Conservation (phyloP, 2,329 filamentous ascomycete species). For the Phialophora macrospora region DNA sequence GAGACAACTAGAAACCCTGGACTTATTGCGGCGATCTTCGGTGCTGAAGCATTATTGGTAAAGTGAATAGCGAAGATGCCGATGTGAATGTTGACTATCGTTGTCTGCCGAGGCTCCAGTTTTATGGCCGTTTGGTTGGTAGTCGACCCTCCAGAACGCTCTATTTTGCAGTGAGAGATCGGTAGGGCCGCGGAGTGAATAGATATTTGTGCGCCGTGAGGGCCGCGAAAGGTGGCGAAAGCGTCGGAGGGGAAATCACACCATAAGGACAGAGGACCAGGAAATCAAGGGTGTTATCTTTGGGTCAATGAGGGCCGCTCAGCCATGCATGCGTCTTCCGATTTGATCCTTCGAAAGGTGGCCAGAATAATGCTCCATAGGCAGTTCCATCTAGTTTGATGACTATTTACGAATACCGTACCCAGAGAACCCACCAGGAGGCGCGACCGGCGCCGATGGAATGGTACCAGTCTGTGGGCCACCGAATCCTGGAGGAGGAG, state of each 20-base stretch:
- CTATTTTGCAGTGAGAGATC: not conserved
- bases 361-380: not conserved
- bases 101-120: not conserved
- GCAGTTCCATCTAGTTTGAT: not conserved
- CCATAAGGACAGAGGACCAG: not conserved
- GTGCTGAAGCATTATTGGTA: no score
- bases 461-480: slow-evolving; percentile 31
- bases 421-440: slow-evolving; percentile 31
- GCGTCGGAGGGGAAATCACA: not conserved
- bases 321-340: not conserved
- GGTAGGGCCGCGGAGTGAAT: not conserved
- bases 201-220: not conserved
- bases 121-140: not conserved
- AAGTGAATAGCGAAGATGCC: no score
- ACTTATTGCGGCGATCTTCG: no score
- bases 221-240: not conserved
- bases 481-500: slow-evolving; percentile 55
- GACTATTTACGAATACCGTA: slow-evolving; percentile 35
- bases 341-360: not conserved
- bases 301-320: not conserved
- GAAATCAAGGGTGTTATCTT: not conserved
- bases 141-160: not conserved
- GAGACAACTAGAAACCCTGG: no score
- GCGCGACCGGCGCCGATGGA: slow-evolving; percentile 36
- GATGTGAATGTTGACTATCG: not conserved